Evolutionary conservation across 1,284 basidiomycete species (phyloP), one percentile per base, ranked within the genome.

Genomic region (Leccinum griseonigrum): DNA sequence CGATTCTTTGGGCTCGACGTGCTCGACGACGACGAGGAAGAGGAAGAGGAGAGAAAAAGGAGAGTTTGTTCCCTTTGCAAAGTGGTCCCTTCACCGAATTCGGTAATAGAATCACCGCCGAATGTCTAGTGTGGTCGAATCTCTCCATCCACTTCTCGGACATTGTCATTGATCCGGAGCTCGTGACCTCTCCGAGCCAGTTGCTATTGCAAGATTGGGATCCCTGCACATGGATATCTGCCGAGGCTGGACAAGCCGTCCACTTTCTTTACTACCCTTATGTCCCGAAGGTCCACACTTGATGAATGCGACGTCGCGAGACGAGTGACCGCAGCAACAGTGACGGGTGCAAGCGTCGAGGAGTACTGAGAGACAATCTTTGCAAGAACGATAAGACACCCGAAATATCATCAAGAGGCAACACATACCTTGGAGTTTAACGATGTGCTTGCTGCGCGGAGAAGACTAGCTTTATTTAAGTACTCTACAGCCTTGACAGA

Each of bases 301-400:
- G 92, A 91, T 9, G 94, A 95, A 10, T 91, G 90, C 2, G 92
- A 83, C 0, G 92, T 91, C 50, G 92, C 88, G 48, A 98, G 84
- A 61, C 94, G 90, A 32, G 90, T 94, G 52, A 99, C 97, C n/a
- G 97, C 95, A 61, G 90, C 85, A 26, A 99, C 97, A 38, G 97
- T 97, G 68, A 99, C 99, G 51, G 97, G 97, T 13, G 97, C 94
- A 60, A 99, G 85, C 43, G 94, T 95, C 10, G 95, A 94, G 4
- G 97, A 99, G 77, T 98, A 99, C 85, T 99, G 97, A 18, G 97
- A 98, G 54, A 99, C 97, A 69, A 99, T 98, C 94, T 97, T 67
- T 61, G 40, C 16, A 28, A 54, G 54, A 46, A 63, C 31, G 34
- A 56, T 72, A 16, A 70, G 62, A 53, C 22, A 29, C 34, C 55